Percentiles rank a stretch among this genome's conserved stretches.
These are phyloP conservation scores for Tilletia horrida DNA, from an alignment of 1,284 basidiomycete genomes.

Conservation along the genomic window DNA sequence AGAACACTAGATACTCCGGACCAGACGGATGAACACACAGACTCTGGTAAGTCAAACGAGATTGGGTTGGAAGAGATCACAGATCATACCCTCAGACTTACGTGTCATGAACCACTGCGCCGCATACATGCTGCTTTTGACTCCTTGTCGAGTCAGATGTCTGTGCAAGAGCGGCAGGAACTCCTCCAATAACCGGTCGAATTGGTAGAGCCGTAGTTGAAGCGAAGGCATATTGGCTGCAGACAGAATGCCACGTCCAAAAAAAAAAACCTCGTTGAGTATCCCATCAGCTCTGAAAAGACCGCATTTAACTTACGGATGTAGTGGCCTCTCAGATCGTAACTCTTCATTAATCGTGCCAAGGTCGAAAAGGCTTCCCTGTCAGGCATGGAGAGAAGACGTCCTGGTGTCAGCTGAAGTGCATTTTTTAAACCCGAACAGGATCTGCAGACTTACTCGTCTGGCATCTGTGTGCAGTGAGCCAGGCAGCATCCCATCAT, in stretches of 20 bases:
- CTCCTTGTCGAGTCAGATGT: constrained; percentile 85
- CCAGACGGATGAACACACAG: too few species aligned
- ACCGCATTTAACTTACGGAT: constrained; percentile 64
- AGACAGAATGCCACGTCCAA: too few species aligned
- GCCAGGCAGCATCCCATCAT: too few species aligned
- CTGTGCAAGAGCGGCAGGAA: constrained; percentile 82
- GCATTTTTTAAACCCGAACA: too few species aligned
- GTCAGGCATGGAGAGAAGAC: too few species aligned
- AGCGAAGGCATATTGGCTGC: constrained; percentile 88
- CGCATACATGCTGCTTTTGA: constrained; percentile 84
- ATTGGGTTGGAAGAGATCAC: too few species aligned
- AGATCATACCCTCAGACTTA: constrained; percentile 4
- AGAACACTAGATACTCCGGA: constrained; percentile 4
- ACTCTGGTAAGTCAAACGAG: too few species aligned
- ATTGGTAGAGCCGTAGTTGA: constrained; percentile 82
- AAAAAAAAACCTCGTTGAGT: too few species aligned
- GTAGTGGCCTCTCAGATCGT: constrained; percentile 92
- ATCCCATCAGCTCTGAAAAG: too few species aligned
- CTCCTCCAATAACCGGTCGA: constrained; percentile 91
- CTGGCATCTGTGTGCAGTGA: constrained; percentile 36
- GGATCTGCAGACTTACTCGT: constrained; percentile 27
- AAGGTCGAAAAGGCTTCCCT: constrained; percentile 95
- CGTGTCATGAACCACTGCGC: constrained; percentile 94
- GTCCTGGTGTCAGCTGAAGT: background rate
- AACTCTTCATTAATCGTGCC: constrained; percentile 95